Base-by-base conservation (phyloP, 2,329 filamentous ascomycete genomes). In the Scorias spongiosa region DNA sequence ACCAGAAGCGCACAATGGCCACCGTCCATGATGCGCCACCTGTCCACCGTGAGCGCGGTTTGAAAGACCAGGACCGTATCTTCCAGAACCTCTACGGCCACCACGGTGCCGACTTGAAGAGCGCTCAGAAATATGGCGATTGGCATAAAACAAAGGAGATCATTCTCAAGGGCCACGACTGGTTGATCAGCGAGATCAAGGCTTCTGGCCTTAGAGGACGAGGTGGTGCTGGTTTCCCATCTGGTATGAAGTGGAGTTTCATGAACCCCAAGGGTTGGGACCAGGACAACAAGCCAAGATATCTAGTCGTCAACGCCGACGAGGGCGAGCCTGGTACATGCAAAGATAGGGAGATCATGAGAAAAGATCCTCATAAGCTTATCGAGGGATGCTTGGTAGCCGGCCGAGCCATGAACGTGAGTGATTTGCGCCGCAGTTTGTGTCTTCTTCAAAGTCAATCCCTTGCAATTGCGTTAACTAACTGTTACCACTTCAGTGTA, bases 261-360 rank as follows among this genome's bases (percentile, higher is more conserved):
- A 98, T 98, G 91, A 98, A 98, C 75, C 88, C 89, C 74, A 95
- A 95, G 70, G 91, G 87, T 58, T 98, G 91, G 91, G 89, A 98
- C 59, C 93, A 98, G 70, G 91, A 96, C 65, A 82, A 67, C 57
- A 93, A 93, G 69, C 91, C 91, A 52, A 81, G 91, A 59, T 98
- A 98, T 63, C 74, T 98, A 44, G 89, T 98, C 49, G 86, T 98
- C 70, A 98, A 98, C 61, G 91, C 91, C 54, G 91, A 98, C 65
- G 91, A 98, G 71, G 91, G 91, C 60, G 91, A 98, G 69, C 91
- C 91, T 28, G 91, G 91, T 65, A 98, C 91, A 43, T 98, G 91
- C 80, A 98, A 98, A 72, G 91, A 98, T 67, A 82, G 91, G 62
- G 91, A 98, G 67, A 98, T 98, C 56, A 98, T 98, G 91, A 87